These are phyloP conservation scores for Raffaelea ambrosiae DNA, from an alignment of 2,329 filamentous ascomycete species.

Conservation along the genomic window DNA sequence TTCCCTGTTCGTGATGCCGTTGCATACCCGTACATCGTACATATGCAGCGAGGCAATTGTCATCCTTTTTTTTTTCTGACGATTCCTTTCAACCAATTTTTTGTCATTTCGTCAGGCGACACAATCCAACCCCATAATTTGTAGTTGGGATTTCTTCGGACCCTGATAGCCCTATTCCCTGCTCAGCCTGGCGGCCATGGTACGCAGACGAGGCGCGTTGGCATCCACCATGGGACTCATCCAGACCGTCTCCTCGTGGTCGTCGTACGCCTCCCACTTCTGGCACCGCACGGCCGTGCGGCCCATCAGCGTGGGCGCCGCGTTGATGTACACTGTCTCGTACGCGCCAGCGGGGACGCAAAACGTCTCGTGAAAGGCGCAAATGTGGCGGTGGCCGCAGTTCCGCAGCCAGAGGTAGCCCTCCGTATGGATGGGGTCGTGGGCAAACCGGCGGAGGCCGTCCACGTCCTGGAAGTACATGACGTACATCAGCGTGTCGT, in stretches of 20 bases:
- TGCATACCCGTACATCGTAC: no score
- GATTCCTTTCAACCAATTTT: no score
- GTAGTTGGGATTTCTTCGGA: no score
- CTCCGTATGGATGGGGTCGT: constrained; percentile 6
- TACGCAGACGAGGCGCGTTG: constrained; percentile 5
- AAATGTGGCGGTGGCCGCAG: constrained; percentile 4
- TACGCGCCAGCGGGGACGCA: constrained; percentile 9
- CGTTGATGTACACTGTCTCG: constrained; percentile 14
- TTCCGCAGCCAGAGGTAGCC: constrained; percentile 9
- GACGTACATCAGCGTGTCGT: constrained; percentile 13
- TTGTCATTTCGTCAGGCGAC: no score
- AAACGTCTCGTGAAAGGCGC: constrained; percentile 15
- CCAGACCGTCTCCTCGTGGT: not conserved
- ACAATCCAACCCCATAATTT: no score
- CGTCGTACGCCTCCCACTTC: not conserved
- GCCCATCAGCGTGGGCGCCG: constrained; percentile 11
- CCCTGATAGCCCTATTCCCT: no score
- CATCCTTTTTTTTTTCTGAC: no score
- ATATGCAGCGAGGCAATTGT: no score
- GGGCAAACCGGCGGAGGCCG: constrained; percentile 13
- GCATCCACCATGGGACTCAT: constrained; percentile 10
- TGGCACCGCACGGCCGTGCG: not conserved
- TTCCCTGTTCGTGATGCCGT: no score
- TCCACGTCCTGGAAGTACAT: constrained; percentile 12
- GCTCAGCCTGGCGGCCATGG: constrained; percentile 9